Evolutionary conservation across 1,139 yeast genomes (phyloP), one percentile per base, ranked within the genome.

Genomic region (Yueomyces sp.): DNA sequence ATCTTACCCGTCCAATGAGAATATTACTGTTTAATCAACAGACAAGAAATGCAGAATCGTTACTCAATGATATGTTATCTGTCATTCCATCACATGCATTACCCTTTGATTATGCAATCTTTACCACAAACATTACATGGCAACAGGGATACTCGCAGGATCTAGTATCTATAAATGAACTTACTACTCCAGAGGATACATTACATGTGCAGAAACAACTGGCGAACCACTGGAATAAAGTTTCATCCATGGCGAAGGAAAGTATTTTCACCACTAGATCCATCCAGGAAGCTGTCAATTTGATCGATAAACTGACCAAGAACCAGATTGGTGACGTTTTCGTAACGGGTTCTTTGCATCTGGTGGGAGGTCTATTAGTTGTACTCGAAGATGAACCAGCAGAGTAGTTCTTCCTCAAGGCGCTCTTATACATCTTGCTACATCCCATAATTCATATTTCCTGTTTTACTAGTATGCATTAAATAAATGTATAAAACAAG

Each of bases 111-210:
- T 76, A 80, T 46, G 96, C 78, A 1, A 69, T 87, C 3, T 93
- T 93, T 66, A 79, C 95, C 28, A 86, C 98, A 1, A 93, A 93
- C 60, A 78, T 86, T 39, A 91, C 97, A 3, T 89, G 94, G 93
- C 72, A 86, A 0, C 70, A 78, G 7, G 96, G 96, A 2, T 91
- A 86, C 59, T 81, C 83, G 47, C 76, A 80, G 3, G 98, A 93
- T 56, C 69, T 91, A 54, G 78, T 87, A 3, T 85, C 96, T 1
- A 69, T 86, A 66, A 91, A 87, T 59, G 82, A 81, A 4, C 81
- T 91, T 2, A 74, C 78, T 50, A 85, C 80, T 33, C 76, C 75
- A 4, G 86, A 91, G 11, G 93, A 85, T 48, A 73, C 77, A 32
- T 67, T 93, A 44, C 76, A 72, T 37, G 86, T 93, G n/a, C 99